Evolutionary conservation across 129 eudicot species (phyloP), one percentile per base, ranked within the genome.

Genomic region (Tanacetum coccineum): DNA sequence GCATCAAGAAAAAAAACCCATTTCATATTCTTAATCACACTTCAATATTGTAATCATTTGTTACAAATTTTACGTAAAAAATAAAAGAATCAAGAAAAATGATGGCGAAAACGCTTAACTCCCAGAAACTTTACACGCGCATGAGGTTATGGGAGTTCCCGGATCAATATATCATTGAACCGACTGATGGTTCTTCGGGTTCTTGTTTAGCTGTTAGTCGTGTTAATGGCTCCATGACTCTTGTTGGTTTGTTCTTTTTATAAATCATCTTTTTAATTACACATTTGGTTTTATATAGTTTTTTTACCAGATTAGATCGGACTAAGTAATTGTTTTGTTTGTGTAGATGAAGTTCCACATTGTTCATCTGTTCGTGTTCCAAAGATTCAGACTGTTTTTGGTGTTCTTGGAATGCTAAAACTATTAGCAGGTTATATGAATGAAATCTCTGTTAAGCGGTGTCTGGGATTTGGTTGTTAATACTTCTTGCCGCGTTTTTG

Each of bases 61-160:
- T 36, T 36, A 36, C 42, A 7, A 36, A 36, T 36, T 36, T 36
- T 36, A 55, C 20, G 28, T 4, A 7, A 22, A 57, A 9, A 56
- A 19, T 9, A 54, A 57, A 11, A 8, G 6, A 36, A 36, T 36
- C 40, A 28, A 36, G 21, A 53, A 63, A 50, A 15, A 84, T 78
- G 83, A 83, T 85, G 97, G 94, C 74, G 76, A 91, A 83, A 75
- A 81, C 78, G 15, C 83, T 76, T 58, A 80, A 86, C n/a, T 77
- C 83, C 0, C 90, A 76, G 63, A 91, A 91, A 81, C 75, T 91
- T 13, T 83, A 78, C 52, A 83, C 83, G 14, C 75, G 86, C 50
- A 79, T 91, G 97, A 80, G 97, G 47, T 85, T 87, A 26, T 91
- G 96, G 96, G 97, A 91, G 54, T 87, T 91, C 60, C 88, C 94